Conservation (phyloP, 108 stramenopile genomes). For the Mediolabrus comicus region DNA sequence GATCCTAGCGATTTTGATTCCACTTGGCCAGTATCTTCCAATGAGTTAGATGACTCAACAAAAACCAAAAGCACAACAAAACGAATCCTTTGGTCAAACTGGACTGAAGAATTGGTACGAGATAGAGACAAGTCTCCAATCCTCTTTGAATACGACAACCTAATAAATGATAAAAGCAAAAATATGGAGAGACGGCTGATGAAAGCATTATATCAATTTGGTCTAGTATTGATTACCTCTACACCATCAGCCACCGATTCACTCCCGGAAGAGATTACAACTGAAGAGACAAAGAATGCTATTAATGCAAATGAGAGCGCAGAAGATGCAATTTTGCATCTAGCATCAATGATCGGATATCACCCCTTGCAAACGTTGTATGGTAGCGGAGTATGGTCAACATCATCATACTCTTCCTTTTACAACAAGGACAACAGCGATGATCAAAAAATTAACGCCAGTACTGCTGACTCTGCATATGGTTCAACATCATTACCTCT, state of each 20-base stretch:
- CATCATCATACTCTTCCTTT: slow-evolving; percentile 47
- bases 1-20: slow-evolving; percentile 31
- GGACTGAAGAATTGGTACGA: slow-evolving; percentile 59
- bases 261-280: slow-evolving; percentile 21
- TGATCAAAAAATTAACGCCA: slow-evolving; percentile 49
- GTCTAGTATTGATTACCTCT: slow-evolving; percentile 65
- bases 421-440: slow-evolving; percentile 17
- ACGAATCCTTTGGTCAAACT: slow-evolving; percentile 58
- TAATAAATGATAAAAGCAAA: slow-evolving; percentile 28
- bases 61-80: slow-evolving; percentile 13
- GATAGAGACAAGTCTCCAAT: slow-evolving; percentile 50
- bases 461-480: slow-evolving; percentile 84
- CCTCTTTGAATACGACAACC: slow-evolving; percentile 45
- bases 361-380: slow-evolving; percentile 82
- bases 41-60: neutral
- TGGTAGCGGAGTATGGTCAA: slow-evolving; percentile 76
- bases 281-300: slow-evolving; percentile 8
- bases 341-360: slow-evolving; percentile 44
- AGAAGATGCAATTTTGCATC: slow-evolving; percentile 35
- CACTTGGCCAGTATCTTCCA: neutral
- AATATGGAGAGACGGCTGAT: slow-evolving; percentile 38
- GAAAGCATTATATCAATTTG: slow-evolving; percentile 65
- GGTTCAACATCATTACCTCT: slow-evolving; percentile 69
- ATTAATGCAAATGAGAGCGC: slow-evolving; percentile 18
- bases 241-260: slow-evolving; percentile 60